Evolutionary conservation across 257 asterid genomes (phyloP).

Genomic region (Solanum microdontum): DNA sequence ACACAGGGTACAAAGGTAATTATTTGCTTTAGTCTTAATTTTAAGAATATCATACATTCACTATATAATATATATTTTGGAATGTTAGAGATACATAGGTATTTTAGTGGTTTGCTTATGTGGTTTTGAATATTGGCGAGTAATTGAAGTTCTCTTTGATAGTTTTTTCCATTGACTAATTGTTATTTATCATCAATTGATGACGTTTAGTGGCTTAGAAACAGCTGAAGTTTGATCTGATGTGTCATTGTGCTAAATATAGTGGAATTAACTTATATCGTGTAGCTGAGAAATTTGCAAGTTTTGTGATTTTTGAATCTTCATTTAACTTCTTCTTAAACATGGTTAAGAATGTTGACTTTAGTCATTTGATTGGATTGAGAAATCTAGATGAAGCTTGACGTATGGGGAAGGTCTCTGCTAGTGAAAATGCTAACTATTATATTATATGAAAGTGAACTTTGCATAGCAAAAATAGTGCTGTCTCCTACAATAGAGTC

Average conservation of each 20-base stretch:
- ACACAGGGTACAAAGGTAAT: not conserved
- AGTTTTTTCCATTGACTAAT: fast-evolving
- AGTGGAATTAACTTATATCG: not conserved
- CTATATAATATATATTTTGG: not conserved
- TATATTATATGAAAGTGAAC: not conserved
- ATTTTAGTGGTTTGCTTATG: not conserved
- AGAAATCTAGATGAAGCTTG: not conserved
- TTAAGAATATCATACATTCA: too few species aligned
- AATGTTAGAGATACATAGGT: not conserved
- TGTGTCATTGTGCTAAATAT: not conserved
- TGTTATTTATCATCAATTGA: not conserved
- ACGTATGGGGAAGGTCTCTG: not conserved
- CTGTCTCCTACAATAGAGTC: not conserved
- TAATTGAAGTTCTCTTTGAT: not conserved
- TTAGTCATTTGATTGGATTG: not conserved
- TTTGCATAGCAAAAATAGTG: not conserved
- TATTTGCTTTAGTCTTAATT: not conserved
- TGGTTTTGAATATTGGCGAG: not conserved
- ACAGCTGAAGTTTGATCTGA: not conserved
- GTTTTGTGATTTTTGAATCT: not conserved
- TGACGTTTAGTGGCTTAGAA: not conserved
- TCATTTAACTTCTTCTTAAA: not conserved
- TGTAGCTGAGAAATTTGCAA: not conserved
- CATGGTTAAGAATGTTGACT: not conserved
- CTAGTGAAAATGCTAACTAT: not conserved